Base-by-base conservation (phyloP, 176 grass and related monocot species). In the Typha latifolia region DNA sequence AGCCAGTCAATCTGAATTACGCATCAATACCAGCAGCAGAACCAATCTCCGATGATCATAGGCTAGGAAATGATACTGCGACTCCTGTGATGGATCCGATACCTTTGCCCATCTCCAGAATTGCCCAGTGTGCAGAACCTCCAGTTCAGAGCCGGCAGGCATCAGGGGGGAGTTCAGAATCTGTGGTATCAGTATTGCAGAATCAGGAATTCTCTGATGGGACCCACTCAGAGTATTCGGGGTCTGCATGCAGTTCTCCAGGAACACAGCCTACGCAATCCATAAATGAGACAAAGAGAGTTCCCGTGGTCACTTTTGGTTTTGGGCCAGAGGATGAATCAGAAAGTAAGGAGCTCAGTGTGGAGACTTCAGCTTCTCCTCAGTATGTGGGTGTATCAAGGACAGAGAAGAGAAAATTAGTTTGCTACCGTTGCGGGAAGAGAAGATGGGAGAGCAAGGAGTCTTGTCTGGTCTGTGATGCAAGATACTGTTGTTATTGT, bases 401-500 rank as follows among this genome's bases (percentile, higher is more conserved):
- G 71, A 80, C 61, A 63, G 85, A 91, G 74, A 82, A 43, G 9
- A 43, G 32, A 32, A 73, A 63, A 2, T 77, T 61, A 66, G 78
- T 81, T 2, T 92, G 88, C 61, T 69, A 66, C 78, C 78, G 93
- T n/a, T 97, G 93, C 3, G 70, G 88, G 9, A 97, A 90, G 81
- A 80, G 80, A 59, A 97, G 86, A 69, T 97, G 93, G 93, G 93
- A 87, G 73, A 76, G 80, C 69, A 97, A 97, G 76, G 93, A 92
- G 79, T 67, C 81, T 1, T 97, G 93, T 75, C 74, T 97, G 23
- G 93, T 92, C 9, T 97, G 93, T 4, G 81, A 82, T 16, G 74
- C 79, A 2, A 80, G 77, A 21, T 97, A 87, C 47, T 97, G 93
- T 65, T 77, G 81, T 62, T 73, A 82, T 77, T 97, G 93, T 19